Evolutionary conservation across 2,329 filamentous ascomycete genomes (phyloP).

Genomic region (Cryphonectria nitschkei): DNA sequence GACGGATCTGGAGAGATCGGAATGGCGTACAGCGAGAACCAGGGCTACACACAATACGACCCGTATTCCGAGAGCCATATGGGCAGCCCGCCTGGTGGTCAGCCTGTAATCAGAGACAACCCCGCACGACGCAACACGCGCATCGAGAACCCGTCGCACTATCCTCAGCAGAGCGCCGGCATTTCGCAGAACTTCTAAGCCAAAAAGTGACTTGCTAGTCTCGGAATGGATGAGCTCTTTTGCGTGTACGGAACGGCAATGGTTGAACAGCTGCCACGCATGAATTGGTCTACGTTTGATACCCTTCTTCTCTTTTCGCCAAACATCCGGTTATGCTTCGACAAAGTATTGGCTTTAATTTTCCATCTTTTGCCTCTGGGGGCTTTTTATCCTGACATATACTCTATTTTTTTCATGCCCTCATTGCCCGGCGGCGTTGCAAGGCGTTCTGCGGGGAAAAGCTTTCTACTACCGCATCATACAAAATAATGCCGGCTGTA

Average conservation of each 20-base stretch:
- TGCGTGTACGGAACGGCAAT: conserved; percentile 8
- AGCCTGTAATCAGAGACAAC: conserved; percentile 91
- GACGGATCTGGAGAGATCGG: conserved; percentile 63
- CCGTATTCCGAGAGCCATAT: conserved; percentile 55
- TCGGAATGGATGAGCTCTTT: conserved; percentile 4
- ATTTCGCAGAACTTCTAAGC: conserved; percentile 94
- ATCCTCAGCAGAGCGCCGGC: conserved; percentile 89
- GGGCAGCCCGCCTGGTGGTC: conserved; percentile 46
- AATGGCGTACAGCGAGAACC: conserved; percentile 50
- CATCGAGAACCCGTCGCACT: conserved; percentile 88
- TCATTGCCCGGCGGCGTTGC: conserved; percentile 12
- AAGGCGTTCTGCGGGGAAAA: conserved; percentile 20
- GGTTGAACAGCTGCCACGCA: conserved; percentile 23
- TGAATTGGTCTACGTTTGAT: conserved; percentile 25
- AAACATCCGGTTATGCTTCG: conserved; percentile 18
- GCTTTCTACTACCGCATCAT: background rate
- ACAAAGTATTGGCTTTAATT: conserved; percentile 26
- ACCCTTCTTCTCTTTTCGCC: conserved; percentile 28
- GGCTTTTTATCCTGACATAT: conserved; percentile 19
- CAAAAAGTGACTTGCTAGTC: background rate
- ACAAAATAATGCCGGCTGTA: conserved; percentile 9
- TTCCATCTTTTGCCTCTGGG: conserved; percentile 13
- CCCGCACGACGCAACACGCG: conserved; percentile 89
- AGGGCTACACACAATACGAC: conserved; percentile 65
- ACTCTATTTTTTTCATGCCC: conserved; percentile 6